Percentiles rank a stretch among this genome's conserved stretches.
Conservation (phyloP, 805 yeast genomes). For the Saccharomycopsis vini region DNA sequence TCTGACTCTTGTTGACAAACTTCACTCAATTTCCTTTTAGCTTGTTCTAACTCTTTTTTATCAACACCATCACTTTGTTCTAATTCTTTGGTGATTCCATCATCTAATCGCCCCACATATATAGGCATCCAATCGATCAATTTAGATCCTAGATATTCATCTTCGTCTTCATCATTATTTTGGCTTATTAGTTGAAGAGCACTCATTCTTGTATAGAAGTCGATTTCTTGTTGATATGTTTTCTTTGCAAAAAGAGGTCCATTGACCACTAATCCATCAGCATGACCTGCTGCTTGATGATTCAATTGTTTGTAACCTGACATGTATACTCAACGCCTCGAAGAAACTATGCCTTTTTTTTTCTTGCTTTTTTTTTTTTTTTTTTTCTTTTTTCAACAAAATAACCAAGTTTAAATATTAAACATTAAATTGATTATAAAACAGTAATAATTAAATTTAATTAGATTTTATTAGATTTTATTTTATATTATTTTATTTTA, state of each 20-base stretch:
- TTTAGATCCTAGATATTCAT: slow-evolving; percentile 26
- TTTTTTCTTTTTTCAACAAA: too few relatives aligned
- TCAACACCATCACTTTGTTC: slow-evolving; percentile 19
- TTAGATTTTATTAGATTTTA: too few relatives aligned
- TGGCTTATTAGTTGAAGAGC: slow-evolving; percentile 20
- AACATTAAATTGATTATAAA: too few relatives aligned
- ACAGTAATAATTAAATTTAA: too few relatives aligned
- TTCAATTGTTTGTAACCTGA: slow-evolving; percentile 9
- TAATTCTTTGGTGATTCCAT: slow-evolving; percentile 32
- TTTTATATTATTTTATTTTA: too few relatives aligned
- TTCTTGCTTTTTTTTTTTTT: too few relatives aligned
- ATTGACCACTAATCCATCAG: slow-evolving; percentile 53
- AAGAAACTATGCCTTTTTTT: too few relatives aligned
- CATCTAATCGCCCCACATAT: slow-evolving; percentile 50
- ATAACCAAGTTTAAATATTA: too few relatives aligned
- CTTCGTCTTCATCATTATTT: slow-evolving; percentile 28
- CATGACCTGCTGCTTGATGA: slow-evolving; percentile 91
- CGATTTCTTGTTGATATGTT: slow-evolving; percentile 53
- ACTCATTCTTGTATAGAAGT: slow-evolving; percentile 50
- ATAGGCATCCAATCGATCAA: slow-evolving; percentile 53
- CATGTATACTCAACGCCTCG: too few relatives aligned
- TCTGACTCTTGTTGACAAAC: slow-evolving; percentile 4
- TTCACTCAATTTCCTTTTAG: slow-evolving; percentile 9
- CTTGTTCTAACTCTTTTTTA: slow-evolving; percentile 21
- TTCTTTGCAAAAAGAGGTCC: slow-evolving; percentile 72